A percentile compares a stretch with the other conserved stretches of the same genome.
phyloP scores from a whole-genome alignment of 1,139 yeast species.

The Yamadazyma songkhlaensis region DNA sequence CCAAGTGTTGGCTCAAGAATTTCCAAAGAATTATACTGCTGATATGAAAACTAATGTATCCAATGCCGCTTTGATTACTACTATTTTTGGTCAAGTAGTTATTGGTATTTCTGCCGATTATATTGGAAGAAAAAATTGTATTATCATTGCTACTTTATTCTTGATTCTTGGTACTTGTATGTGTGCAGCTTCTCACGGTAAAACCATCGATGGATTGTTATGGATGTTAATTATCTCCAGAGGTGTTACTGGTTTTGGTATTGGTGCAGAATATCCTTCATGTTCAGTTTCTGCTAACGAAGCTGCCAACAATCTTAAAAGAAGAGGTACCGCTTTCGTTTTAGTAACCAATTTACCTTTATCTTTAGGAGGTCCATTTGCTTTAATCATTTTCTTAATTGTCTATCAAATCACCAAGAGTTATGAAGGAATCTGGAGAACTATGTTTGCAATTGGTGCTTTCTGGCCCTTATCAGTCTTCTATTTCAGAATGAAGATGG shows the following conservation, averaged over 20 bases:
- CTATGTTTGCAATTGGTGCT: conserved; percentile 71
- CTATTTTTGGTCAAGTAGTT: conserved; percentile 47
- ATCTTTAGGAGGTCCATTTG: conserved; percentile 75
- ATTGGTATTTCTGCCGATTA: conserved; percentile 47
- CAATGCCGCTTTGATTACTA: conserved; percentile 48
- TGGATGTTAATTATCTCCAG: conserved; percentile 72
- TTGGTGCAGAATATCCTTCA: conserved; percentile 77
- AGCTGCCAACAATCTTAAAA: conserved; percentile 62
- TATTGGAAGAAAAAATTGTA: conserved; percentile 47
- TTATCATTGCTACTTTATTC: conserved; percentile 43
- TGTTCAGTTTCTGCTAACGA: conserved; percentile 69
- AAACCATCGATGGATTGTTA: conserved; percentile 43
- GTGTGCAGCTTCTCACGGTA: conserved; percentile 52
- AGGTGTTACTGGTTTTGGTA: conserved; percentile 71
- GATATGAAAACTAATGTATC: conserved; percentile 46
- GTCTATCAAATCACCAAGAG: conserved; percentile 55
- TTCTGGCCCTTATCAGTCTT: conserved; percentile 74
- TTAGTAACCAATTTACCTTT: conserved; percentile 71
- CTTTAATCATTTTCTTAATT: conserved; percentile 63
- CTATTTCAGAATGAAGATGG: conserved; percentile 68
- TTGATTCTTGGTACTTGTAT: conserved; percentile 43
- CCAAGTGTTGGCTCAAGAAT: conserved; percentile 30
- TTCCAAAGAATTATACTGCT: conserved; percentile 30
- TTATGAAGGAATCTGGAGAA: conserved; percentile 67
- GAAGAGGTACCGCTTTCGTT: conserved; percentile 63